Evolutionary conservation across 169 alveolate species (phyloP).

Genomic region (Eimeria maxima): DNA sequence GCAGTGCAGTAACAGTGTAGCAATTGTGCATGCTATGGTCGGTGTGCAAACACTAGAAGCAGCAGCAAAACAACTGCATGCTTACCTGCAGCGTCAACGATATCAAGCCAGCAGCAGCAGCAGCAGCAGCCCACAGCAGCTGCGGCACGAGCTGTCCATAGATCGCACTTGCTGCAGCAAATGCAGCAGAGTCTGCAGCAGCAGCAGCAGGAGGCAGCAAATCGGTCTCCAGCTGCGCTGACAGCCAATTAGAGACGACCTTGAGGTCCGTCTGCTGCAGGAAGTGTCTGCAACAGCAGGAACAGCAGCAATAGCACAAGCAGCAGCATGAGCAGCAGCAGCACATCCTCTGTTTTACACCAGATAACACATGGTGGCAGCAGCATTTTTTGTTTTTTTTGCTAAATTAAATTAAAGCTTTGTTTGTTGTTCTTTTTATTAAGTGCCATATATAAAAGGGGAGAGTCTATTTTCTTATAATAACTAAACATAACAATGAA

Average conservation of each 20-base stretch:
- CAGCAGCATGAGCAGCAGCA: too few relatives aligned
- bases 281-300: not conserved
- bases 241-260: not conserved
- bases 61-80: not conserved
- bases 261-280: constrained; percentile 2
- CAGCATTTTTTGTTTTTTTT: too few relatives aligned
- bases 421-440: too few relatives aligned
- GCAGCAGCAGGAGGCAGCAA: not conserved
- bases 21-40: not conserved
- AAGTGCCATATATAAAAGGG: too few relatives aligned
- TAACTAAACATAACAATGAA: too few relatives aligned
- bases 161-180: constrained; percentile 19
- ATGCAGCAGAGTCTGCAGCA: not conserved
- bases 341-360: too few relatives aligned
- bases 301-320: not conserved
- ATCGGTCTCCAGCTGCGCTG: constrained; percentile 4
- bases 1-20: not conserved
- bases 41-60: not conserved
- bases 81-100: constrained; percentile 30
- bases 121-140: constrained; percentile 31
- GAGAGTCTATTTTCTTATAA: too few relatives aligned
- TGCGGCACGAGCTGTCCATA: constrained; percentile 54
- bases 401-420: too few relatives aligned
- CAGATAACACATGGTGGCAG: too few relatives aligned
- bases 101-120: not conserved